Conservation (phyloP, 495 filamentous ascomycete species). For the Lichenothelia convexa region DNA sequence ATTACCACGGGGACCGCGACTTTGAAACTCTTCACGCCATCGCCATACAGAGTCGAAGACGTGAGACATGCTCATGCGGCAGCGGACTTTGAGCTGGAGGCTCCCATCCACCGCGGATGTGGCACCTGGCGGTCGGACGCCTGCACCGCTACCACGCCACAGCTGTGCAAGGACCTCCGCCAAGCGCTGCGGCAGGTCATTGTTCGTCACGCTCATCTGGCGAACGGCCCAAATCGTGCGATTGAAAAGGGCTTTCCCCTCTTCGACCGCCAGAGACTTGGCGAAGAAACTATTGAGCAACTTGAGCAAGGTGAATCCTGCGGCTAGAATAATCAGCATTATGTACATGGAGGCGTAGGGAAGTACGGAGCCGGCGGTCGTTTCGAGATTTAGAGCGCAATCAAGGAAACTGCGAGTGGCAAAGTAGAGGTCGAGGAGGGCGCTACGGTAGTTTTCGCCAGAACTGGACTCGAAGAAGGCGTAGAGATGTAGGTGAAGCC, state of each 20-base stretch:
- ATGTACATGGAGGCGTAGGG: conserved; percentile 69
- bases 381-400: conserved; percentile 41
- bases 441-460: conserved; percentile 54
- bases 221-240: conserved; percentile 60
- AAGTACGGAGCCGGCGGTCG: conserved; percentile 34
- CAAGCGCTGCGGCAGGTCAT: conserved; percentile 70
- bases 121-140: conserved; percentile 15
- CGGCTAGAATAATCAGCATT: conserved; percentile 81
- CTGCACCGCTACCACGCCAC: conserved; percentile 48
- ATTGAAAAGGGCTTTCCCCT: conserved; percentile 59
- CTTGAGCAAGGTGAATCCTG: conserved; percentile 69
- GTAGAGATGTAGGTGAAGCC: conserved; percentile 65
- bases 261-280: conserved; percentile 48
- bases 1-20: conserved; percentile 46
- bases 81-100: conserved; percentile 69
- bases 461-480: conserved; percentile 75
- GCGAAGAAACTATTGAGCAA: conserved; percentile 72
- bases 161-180: conserved; percentile 84
- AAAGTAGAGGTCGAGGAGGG: conserved; percentile 59
- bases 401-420: conserved; percentile 62
- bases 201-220: conserved; percentile 56
- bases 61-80: conserved; percentile 81
- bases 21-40: conserved; percentile 76
- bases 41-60: conserved; percentile 88
- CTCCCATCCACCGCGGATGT: conserved; percentile 41